phyloP scores from a whole-genome alignment of 208 protist genomes.

The Vickermania spadyakhi region DNA sequence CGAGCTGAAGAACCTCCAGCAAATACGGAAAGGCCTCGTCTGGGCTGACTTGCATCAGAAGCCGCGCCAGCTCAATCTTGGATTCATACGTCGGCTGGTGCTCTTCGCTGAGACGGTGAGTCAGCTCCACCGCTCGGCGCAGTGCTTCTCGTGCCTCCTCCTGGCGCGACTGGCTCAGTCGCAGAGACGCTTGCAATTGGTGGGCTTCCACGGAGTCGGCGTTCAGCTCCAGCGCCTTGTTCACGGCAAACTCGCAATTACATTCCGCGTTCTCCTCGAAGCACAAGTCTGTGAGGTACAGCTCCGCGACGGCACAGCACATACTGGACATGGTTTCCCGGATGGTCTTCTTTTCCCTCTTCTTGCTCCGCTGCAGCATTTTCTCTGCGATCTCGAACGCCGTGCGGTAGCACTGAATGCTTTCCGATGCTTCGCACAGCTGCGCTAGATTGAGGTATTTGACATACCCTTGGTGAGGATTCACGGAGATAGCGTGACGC shows the following conservation, averaged over 20 bases:
- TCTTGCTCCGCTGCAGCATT: constrained; percentile 40
- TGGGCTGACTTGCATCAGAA: constrained; percentile 83
- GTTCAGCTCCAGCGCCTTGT: constrained; percentile 34
- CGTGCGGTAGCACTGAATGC: constrained; percentile 72
- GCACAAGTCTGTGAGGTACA: constrained; percentile 89
- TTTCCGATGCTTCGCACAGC: constrained; percentile 65
- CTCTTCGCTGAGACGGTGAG: constrained; percentile 71
- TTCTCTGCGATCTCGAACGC: constrained; percentile 53
- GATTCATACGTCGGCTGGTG: constrained; percentile 88
- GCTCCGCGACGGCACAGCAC: constrained; percentile 84
- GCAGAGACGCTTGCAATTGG: constrained; percentile 72
- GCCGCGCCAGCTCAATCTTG: constrained; percentile 81
- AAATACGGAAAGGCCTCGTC: constrained; percentile 72
- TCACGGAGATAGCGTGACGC: constrained; percentile 74
- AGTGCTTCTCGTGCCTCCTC: constrained; percentile 59
- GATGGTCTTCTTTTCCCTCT: constrained; percentile 43
- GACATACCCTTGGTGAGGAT: constrained; percentile 68
- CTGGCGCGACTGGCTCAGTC: constrained; percentile 64
- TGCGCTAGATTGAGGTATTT: constrained; percentile 91
- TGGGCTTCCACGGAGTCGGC: constrained; percentile 68
- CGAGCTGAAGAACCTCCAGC: constrained; percentile 80
- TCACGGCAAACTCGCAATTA: constrained; percentile 63
- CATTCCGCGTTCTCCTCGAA: constrained; percentile 71
- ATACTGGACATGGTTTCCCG: constrained; percentile 73
- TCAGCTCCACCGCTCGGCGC: constrained; percentile 63